phyloP scores from a whole-genome alignment of 768 basidiomycete species.

The Pseudohyphozyma bogoriensis region DNA sequence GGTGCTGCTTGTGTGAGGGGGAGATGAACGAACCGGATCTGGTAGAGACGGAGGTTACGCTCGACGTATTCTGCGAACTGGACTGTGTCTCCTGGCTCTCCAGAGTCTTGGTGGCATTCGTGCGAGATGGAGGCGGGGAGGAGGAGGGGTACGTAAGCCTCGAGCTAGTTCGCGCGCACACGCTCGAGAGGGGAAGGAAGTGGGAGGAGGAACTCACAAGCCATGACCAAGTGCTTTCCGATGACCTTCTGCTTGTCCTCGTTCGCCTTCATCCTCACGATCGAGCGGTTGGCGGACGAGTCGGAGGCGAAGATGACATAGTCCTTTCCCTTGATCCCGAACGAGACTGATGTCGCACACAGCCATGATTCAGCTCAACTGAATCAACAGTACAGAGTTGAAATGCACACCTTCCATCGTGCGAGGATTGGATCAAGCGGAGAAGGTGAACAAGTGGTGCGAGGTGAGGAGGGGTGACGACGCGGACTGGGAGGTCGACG shows the following conservation, averaged over 20 bases:
- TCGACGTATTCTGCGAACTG: slow-evolving; percentile 95
- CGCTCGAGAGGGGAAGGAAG: too few species aligned
- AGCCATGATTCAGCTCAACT: too few species aligned
- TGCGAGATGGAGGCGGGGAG: too few species aligned
- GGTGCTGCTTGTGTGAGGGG: background rate
- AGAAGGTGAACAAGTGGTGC: too few species aligned
- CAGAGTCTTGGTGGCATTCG: slow-evolving; percentile 28
- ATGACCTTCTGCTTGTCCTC: slow-evolving; percentile 93
- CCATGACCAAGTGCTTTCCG: slow-evolving; percentile 85
- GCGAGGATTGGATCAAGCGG: too few species aligned
- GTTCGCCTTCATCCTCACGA: slow-evolving; percentile 95
- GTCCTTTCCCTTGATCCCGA: too few species aligned
- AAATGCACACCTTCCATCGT: too few species aligned
- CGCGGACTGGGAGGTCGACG: too few species aligned
- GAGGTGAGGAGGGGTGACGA: too few species aligned
- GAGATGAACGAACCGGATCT: slow-evolving; percentile 55
- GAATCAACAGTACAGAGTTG: too few species aligned
- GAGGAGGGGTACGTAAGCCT: background rate
- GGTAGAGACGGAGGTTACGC: slow-evolving; percentile 88
- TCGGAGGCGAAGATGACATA: slow-evolving; percentile 89
- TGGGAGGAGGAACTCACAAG: slow-evolving; percentile 39
- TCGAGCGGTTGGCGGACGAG: slow-evolving; percentile 75
- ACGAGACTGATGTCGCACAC: too few species aligned
- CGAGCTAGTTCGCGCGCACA: background rate
- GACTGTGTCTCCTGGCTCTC: slow-evolving; percentile 70